phyloP scores from a whole-genome alignment of 176 grass and related monocot species.

The Poa annua region DNA sequence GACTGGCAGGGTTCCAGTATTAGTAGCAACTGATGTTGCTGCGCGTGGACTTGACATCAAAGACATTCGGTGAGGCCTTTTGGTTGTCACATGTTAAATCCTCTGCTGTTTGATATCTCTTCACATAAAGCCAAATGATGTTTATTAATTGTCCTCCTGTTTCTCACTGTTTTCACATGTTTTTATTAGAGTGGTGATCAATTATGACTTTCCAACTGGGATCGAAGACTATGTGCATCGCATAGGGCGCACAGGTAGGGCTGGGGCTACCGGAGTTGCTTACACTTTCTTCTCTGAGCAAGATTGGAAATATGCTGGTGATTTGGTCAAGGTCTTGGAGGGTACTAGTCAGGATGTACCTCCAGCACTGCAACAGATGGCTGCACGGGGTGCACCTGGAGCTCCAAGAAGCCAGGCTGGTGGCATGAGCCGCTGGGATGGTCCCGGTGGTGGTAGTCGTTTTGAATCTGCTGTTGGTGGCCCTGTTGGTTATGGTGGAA shows the following conservation, averaged over 20 bases:
- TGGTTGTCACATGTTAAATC: constrained; percentile 22
- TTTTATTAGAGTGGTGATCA: constrained; percentile 86
- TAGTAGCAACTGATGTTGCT: constrained; percentile 98
- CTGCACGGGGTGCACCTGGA: constrained; percentile 56
- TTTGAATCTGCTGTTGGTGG: constrained; percentile 54
- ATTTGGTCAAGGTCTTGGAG: constrained; percentile 94
- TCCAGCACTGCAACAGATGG: constrained; percentile 76
- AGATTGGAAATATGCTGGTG: constrained; percentile 87
- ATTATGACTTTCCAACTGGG: constrained; percentile 96
- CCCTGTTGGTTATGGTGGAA: constrained; percentile 51
- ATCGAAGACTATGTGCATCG: constrained; percentile 96
- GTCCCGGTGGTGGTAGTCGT: constrained; percentile 40
- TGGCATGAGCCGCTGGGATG: constrained; percentile 67
- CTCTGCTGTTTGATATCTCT: constrained; percentile 21
- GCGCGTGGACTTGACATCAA: constrained; percentile 97
- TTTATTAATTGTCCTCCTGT: constrained; percentile 15
- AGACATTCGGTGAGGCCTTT: constrained; percentile 75
- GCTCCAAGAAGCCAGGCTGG: constrained; percentile 50
- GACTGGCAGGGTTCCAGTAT: constrained; percentile 73
- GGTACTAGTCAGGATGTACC: constrained; percentile 92
- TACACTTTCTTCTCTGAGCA: constrained; percentile 94
- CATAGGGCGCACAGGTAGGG: constrained; percentile 92
- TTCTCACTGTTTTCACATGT: constrained; percentile 31
- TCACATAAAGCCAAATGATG: not conserved
- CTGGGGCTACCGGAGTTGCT: constrained; percentile 85